phyloP scores from a whole-genome alignment of 1,284 basidiomycete species.

The Somion occarium region DNA sequence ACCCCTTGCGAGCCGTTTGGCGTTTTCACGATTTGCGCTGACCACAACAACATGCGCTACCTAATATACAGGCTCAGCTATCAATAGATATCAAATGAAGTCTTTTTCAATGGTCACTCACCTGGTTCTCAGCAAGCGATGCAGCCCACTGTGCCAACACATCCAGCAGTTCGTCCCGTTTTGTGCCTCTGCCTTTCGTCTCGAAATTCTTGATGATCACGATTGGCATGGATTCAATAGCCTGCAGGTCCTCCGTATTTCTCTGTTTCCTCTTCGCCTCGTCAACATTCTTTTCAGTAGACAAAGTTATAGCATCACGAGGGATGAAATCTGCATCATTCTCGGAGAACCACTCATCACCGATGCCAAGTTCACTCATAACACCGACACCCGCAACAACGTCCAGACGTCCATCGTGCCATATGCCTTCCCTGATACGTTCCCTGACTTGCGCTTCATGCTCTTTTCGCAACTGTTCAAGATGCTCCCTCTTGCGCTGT shows the following conservation, averaged over 20 bases:
- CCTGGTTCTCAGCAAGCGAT: conserved; percentile 73
- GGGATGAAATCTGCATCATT: conserved; percentile 28
- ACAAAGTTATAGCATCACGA: background rate
- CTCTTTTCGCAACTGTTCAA: conserved; percentile 26
- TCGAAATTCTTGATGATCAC: conserved; percentile 82
- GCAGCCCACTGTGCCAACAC: conserved; percentile 88
- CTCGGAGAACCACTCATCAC: conserved; percentile 54
- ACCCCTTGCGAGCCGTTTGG: conserved; percentile 76
- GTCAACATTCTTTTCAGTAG: conserved; percentile 17
- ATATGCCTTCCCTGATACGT: conserved; percentile 53
- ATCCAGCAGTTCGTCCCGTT: conserved; percentile 68
- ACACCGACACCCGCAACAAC: conserved; percentile 78
- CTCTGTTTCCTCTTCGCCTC: conserved; percentile 29
- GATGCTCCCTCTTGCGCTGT: conserved; percentile 30
- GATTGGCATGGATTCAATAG: conserved; percentile 70
- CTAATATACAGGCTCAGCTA: conserved; percentile 31
- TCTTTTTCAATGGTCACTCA: conserved; percentile 27
- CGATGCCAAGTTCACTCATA: conserved; percentile 79
- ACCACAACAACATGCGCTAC: conserved; percentile 91
- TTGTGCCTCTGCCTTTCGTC: conserved; percentile 51
- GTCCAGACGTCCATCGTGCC: conserved; percentile 82
- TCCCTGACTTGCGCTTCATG: conserved; percentile 36
- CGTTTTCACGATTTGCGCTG: conserved; percentile 86
- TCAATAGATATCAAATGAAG: conserved; percentile 1
- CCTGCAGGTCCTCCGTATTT: conserved; percentile 39